These are phyloP conservation scores for Botrytis fragariae DNA, from an alignment of 2,329 filamentous ascomycete genomes.

Conservation along the genomic window DNA sequence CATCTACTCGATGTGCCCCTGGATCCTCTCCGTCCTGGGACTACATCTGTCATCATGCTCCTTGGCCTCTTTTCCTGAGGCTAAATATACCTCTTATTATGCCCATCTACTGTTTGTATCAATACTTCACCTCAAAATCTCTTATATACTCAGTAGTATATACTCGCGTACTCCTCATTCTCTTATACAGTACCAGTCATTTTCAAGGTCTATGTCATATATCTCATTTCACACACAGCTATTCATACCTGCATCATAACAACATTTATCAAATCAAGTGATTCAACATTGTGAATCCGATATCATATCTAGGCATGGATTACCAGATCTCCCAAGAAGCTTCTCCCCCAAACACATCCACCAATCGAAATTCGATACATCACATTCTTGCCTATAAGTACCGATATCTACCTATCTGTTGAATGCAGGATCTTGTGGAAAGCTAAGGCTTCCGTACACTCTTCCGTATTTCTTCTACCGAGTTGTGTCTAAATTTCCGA, in stretches of 20 bases:
- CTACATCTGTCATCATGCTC: neutral
- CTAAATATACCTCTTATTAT: neutral
- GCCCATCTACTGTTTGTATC: neutral
- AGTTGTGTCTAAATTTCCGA: neutral
- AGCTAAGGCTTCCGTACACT: neutral
- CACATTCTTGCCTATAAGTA: neutral
- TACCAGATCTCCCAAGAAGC: neutral
- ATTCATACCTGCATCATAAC: neutral
- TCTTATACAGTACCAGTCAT: neutral
- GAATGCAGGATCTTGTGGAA: neutral
- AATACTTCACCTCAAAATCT: neutral
- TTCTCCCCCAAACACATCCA: neutral
- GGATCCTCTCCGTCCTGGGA: neutral
- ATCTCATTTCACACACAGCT: neutral
- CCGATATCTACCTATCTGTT: neutral
- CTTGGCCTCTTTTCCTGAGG: neutral
- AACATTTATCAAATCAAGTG: neutral
- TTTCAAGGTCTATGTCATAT: neutral
- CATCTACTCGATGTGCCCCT: neutral
- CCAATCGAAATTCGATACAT: neutral
- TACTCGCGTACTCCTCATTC: neutral
- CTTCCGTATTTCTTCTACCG: neutral
- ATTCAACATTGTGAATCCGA: neutral
- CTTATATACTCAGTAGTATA: neutral
- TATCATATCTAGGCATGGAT: neutral